Evolutionary conservation across 208 protist species (phyloP), one percentile per base, ranked within the genome.

Genomic region (Trypanosoma avium): DNA sequence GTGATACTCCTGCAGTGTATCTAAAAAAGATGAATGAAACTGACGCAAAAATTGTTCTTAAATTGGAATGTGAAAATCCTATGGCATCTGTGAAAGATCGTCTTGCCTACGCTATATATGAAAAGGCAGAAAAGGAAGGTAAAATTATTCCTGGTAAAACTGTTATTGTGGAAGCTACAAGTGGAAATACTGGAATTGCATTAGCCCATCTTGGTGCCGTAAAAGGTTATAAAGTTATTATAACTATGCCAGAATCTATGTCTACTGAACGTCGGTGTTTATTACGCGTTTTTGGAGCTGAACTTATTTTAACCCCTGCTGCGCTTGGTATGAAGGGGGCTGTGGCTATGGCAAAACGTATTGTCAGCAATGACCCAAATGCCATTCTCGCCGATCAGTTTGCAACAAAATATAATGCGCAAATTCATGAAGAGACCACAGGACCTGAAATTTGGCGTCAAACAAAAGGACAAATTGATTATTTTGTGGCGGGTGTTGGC

Each of bases 221-320:
- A 38, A 77, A 74, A 24, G 92, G 92, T 27, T 97, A 97, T 71
- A 79, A 88, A 59, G 84, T 93, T 19, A 94, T 95, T 64, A 86
- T 97, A 50, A 86, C 79, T 15, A 97, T 97, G 92, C 92, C 90
- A 7, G 90, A 95, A 67, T 90, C 84, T 59, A 96, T 97, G 92
- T 93, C 85, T 42, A 77, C 88, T 3, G 89, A 97, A 73, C 79
- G 91, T 29, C 75, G 91, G 27, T 89, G 83, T 49, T 68, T 94
- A 35, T 76, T 97, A 54, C 75, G 76, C 54, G 83, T 93, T 60
- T 92, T 96, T 50, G 92, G 92, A 10, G 90, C 88, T 5, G 84
- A 94, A 60, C 65, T 97, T n/a, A 77, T 95, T 45, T 77, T 97
- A 27, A 97, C 92, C 22, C 92, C 92, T 7, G 88, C 79, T n/a